Conservation (phyloP, 495 filamentous ascomycete genomes). For the Niebla homalea region DNA sequence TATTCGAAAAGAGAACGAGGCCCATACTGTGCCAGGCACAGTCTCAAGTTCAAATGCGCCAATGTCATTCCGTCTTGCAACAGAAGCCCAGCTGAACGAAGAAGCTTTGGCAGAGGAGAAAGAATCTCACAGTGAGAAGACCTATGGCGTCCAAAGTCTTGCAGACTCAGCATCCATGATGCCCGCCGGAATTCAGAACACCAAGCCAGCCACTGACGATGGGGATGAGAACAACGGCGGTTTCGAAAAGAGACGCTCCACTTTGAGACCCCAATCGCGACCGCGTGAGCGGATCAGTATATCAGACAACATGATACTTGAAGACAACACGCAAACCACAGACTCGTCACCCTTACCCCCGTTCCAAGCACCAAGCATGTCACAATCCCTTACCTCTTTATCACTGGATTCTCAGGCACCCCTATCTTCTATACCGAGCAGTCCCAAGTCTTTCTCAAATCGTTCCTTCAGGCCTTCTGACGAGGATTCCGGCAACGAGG, state of each 20-base stretch:
- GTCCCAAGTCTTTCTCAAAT: slow-evolving; percentile 37
- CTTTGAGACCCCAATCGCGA: slow-evolving; percentile 21
- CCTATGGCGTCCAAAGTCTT: slow-evolving; percentile 52
- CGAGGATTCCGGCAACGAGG: slow-evolving; percentile 39
- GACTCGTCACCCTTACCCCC: slow-evolving; percentile 11
- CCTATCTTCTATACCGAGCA: slow-evolving; percentile 36
- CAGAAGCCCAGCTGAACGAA: slow-evolving; percentile 15
- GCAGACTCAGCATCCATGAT: slow-evolving; percentile 38
- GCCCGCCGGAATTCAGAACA: slow-evolving; percentile 6
- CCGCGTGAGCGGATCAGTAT: not conserved
- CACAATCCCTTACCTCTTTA: slow-evolving; percentile 35
- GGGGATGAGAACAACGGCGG: slow-evolving; percentile 9
- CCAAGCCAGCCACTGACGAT: slow-evolving; percentile 10
- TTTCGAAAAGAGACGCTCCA: slow-evolving; percentile 21
- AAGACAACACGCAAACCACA: not conserved
- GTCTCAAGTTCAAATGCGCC: slow-evolving; percentile 16
- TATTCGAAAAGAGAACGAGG: slow-evolving; percentile 14
- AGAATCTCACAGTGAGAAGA: slow-evolving; percentile 26
- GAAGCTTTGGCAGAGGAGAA: not conserved
- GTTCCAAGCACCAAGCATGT: slow-evolving; percentile 16
- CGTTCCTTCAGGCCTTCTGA: slow-evolving; percentile 36
- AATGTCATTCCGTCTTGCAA: slow-evolving; percentile 33
- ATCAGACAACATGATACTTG: not conserved
- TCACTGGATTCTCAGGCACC: slow-evolving; percentile 29
- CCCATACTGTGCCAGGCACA: not conserved